Percentiles rank a stretch among this genome's conserved stretches.
phyloP scores from a whole-genome alignment of 164 flowering plant genomes.

The Echeveria elegans region DNA sequence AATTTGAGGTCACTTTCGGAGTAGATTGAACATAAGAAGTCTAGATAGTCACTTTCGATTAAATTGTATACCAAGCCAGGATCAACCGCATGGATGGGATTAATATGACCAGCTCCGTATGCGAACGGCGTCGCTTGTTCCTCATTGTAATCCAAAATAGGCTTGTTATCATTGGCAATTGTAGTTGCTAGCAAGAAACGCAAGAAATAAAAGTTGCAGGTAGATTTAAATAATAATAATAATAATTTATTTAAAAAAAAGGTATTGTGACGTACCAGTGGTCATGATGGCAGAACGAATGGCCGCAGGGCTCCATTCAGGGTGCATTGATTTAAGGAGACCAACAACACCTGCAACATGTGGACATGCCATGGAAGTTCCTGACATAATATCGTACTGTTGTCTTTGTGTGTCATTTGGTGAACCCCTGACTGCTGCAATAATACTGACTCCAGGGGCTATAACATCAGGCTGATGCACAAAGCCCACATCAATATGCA shows the following conservation, averaged over 20 bases:
- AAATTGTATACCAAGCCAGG: neutral
- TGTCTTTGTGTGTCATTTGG: neutral
- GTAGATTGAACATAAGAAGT: neutral
- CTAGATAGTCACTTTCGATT: neutral
- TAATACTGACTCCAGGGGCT: neutral
- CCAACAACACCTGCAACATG: slow-evolving; percentile 1
- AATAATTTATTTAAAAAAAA: too few species aligned
- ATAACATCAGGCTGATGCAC: neutral
- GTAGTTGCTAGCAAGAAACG: neutral
- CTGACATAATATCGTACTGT: neutral
- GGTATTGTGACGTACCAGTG: neutral
- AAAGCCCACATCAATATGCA: too few species aligned
- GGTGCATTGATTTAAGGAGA: neutral
- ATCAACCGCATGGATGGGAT: neutral
- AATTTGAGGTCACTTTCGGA: neutral
- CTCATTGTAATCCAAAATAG: neutral
- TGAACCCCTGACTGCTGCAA: neutral
- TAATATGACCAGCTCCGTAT: slow-evolving; percentile 4
- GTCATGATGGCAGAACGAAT: slow-evolving; percentile 7
- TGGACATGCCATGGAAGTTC: slow-evolving; percentile 2
- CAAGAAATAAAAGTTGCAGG: too few species aligned
- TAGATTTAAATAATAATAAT: too few species aligned
- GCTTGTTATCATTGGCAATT: neutral
- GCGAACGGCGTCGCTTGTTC: neutral
- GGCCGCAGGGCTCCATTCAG: slow-evolving; percentile 6